Base-by-base conservation (phyloP, 176 grass and related monocot species). In the Musa troglodytarum region DNA sequence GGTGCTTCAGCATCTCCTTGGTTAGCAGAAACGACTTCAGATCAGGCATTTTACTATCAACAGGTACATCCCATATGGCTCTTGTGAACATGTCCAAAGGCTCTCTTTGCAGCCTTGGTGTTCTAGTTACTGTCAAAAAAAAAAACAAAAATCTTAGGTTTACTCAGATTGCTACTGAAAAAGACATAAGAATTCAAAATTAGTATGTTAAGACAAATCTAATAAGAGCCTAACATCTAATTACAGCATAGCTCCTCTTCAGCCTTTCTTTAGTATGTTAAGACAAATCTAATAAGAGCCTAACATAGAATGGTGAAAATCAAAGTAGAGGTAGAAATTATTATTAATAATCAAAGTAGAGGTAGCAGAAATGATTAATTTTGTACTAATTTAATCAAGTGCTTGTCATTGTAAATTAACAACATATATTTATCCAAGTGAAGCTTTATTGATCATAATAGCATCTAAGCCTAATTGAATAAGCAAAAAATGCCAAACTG, bases 11-110 rank as follows among this genome's bases (percentile, higher is more conserved):
- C 91, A 92, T 94, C 50, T 82, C 76, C 21, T 83, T 83, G 65
- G 86, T 89, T 65, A 99, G 91, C 19, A 65, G 83, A 66, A 99
- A 99, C 1, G 80, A 77, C 69, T 88, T 73, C 58, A 79, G 73
- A 74, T 74, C 73, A 4, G 90, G 90, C 88, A 99, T 86, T 79
- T 52, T 85, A 7, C 43, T 65, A 22, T 73, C 82, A 1, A 78
- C 77, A 16, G 88, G 88, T 52, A 81, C 34, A 63, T 86, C 88
- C 95, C 91, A 99, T 78, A 94, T 89, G 50, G 82, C 77, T 64
- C 83, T 82, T 55, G 82, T 83, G 65, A 76, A 85, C 78, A 93
- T 84, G 26, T 72, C 74, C 58, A 82, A 74, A 2, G 61, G 61
- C 64, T 82, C 43, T 50, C 1, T 70, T 70, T 52, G 68, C 10